Percentiles rank a stretch among this genome's conserved stretches.
Conservation (phyloP, 2,329 filamentous ascomycete species). For the Teratosphaeria viscida region DNA sequence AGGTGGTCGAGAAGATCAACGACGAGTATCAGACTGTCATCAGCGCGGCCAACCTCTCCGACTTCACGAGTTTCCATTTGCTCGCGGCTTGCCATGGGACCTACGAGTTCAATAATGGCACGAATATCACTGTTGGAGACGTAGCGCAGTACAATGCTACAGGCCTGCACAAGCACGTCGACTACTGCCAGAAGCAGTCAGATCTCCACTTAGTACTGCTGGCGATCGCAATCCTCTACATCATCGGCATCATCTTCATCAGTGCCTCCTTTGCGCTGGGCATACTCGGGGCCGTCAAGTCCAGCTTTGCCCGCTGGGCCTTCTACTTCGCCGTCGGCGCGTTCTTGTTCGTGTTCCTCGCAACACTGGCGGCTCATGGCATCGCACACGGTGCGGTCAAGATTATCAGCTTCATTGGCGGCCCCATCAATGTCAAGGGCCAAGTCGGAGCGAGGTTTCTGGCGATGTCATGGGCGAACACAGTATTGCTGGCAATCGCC, state of each 20-base stretch:
- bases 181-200: slow-evolving; percentile 42
- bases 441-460: slow-evolving; percentile 46
- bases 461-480: slow-evolving; percentile 49
- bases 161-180: slow-evolving; percentile 40
- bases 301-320: slow-evolving; percentile 32
- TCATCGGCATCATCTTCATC: slow-evolving; percentile 31
- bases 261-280: slow-evolving; percentile 36
- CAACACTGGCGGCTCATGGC: slow-evolving; percentile 66
- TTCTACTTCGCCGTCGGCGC: slow-evolving; percentile 42
- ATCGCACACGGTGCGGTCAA: slow-evolving; percentile 43
- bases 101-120: slow-evolving; percentile 31
- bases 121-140: slow-evolving; percentile 32
- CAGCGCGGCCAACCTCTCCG: slow-evolving; percentile 41
- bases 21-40: background rate
- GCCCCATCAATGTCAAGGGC: slow-evolving; percentile 39
- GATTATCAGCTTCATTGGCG: slow-evolving; percentile 44
- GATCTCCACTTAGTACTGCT: slow-evolving; percentile 49
- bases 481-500: slow-evolving; percentile 21
- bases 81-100: slow-evolving; percentile 47
- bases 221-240: slow-evolving; percentile 46
- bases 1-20: slow-evolving; percentile 30
- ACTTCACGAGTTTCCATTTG: slow-evolving; percentile 53
- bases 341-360: slow-evolving; percentile 53
- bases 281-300: slow-evolving; percentile 39
- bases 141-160: slow-evolving; percentile 16